phyloP scores from a whole-genome alignment of 805 yeast species.

The Metschnikowia bowlesiae region DNA sequence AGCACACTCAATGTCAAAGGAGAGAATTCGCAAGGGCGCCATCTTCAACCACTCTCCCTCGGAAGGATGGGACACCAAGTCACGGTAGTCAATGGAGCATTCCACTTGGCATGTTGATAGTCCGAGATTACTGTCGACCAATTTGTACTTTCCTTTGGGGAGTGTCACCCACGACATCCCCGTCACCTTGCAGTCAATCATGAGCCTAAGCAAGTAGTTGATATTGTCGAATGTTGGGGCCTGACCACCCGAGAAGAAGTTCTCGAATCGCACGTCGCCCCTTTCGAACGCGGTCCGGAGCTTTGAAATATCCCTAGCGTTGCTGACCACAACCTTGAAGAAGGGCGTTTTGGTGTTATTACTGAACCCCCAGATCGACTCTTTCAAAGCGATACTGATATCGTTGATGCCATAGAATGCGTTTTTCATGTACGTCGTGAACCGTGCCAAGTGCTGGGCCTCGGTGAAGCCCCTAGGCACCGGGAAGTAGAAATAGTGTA shows the following conservation, averaged over 20 bases:
- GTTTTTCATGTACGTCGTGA: constrained; percentile 43
- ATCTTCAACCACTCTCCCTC: constrained; percentile 92
- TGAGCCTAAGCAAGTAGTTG: constrained; percentile 76
- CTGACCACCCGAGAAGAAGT: constrained; percentile 51
- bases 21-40: constrained; percentile 89
- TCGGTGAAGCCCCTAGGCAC: constrained; percentile 74
- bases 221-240: constrained; percentile 84
- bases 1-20: constrained; percentile 98
- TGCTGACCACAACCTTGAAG: constrained; percentile 63
- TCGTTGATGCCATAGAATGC: constrained; percentile 56
- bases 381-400: constrained; percentile 65
- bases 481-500: constrained; percentile 88
- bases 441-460: constrained; percentile 46
- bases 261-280: constrained; percentile 66
- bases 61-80: constrained; percentile 73
- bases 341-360: constrained; percentile 77
- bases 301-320: constrained; percentile 62
- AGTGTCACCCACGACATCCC: constrained; percentile 98
- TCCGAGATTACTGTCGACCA: constrained; percentile 39
- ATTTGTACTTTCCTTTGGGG: constrained; percentile 64
- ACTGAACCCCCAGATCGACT: constrained; percentile 90
- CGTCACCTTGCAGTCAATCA: constrained; percentile 88
- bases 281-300: constrained; percentile 79
- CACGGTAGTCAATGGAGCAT: constrained; percentile 60
- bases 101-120: constrained; percentile 83